These are phyloP conservation scores for Aspergillus uvarum DNA, from an alignment of 2,329 filamentous ascomycete species.

Conservation along the genomic window DNA sequence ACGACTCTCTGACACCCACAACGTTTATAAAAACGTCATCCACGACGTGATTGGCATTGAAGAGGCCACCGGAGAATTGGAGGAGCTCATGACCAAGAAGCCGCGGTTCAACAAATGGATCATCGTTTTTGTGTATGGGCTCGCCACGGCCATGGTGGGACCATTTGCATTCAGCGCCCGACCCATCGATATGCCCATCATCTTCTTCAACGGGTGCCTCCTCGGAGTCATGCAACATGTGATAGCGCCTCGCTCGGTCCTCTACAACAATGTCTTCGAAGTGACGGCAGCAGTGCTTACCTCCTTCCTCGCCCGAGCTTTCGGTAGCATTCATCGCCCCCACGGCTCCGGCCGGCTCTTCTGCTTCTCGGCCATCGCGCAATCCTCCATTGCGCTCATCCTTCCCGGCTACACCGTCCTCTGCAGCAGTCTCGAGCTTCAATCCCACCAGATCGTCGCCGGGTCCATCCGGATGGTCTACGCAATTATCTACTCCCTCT, in stretches of 20 bases:
- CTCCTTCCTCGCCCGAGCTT: constrained; percentile 65
- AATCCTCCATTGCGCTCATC: constrained; percentile 71
- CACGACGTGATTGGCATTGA: constrained; percentile 49
- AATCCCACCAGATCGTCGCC: constrained; percentile 67
- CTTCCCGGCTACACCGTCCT: constrained; percentile 67
- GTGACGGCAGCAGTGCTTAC: constrained; percentile 63
- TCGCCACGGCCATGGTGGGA: constrained; percentile 73
- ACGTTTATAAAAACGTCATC: constrained; percentile 50
- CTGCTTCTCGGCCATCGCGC: constrained; percentile 69
- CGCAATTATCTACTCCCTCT: constrained; percentile 70
- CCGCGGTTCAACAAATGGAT: constrained; percentile 56
- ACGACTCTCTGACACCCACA: constrained; percentile 45
- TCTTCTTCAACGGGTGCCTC: constrained; percentile 70
- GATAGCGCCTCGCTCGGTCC: constrained; percentile 69
- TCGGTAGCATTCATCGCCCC: constrained; percentile 58
- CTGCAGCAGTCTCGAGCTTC: constrained; percentile 63
- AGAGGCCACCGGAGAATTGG: constrained; percentile 45
- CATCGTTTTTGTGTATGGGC: constrained; percentile 67
- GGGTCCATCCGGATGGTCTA: constrained; percentile 74
- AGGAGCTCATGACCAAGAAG: constrained; percentile 57
- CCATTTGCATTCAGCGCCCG: constrained; percentile 77
- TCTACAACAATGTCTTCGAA: constrained; percentile 64
- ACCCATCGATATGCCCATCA: constrained; percentile 73
- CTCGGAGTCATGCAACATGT: constrained; percentile 73
- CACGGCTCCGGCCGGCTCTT: constrained; percentile 50